Conservation (phyloP, 2,329 filamentous ascomycete species). For the Parascedosporium putredinis region DNA sequence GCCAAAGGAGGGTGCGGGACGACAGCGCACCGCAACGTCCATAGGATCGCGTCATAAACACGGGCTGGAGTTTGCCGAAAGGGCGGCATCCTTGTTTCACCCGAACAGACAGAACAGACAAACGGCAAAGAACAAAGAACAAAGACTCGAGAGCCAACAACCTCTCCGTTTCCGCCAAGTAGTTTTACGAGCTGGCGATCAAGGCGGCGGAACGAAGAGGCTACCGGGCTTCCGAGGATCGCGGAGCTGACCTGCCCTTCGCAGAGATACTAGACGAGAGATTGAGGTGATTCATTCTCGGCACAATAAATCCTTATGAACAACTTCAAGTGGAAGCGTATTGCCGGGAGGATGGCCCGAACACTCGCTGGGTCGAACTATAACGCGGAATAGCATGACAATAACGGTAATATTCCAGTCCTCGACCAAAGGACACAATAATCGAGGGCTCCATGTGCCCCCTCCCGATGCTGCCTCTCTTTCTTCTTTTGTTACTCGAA, state of each 20-base stretch:
- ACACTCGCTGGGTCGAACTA: background rate
- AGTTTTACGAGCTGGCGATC: background rate
- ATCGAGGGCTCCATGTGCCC: background rate
- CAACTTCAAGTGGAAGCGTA: too few species aligned
- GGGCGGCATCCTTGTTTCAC: conserved; percentile 1
- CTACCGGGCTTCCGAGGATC: too few species aligned
- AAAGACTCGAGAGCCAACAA: background rate
- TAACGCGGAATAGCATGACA: background rate
- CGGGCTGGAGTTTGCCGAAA: background rate
- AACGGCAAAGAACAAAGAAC: background rate
- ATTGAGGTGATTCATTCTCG: too few species aligned
- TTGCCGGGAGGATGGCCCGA: too few species aligned
- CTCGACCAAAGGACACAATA: background rate
- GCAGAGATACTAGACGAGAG: too few species aligned
- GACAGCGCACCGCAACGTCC: too few species aligned
- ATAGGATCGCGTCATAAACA: background rate
- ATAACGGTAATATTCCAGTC: background rate
- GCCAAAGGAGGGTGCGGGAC: too few species aligned
- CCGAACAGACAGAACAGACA: background rate
- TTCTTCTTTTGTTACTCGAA: background rate
- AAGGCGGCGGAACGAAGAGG: background rate
- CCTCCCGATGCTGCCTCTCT: background rate
- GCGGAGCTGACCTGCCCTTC: too few species aligned
- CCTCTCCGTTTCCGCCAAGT: background rate
- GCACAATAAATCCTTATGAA: too few species aligned